Conservation (phyloP, 1,284 basidiomycete genomes). For the Rhodotorula sp. region DNA sequence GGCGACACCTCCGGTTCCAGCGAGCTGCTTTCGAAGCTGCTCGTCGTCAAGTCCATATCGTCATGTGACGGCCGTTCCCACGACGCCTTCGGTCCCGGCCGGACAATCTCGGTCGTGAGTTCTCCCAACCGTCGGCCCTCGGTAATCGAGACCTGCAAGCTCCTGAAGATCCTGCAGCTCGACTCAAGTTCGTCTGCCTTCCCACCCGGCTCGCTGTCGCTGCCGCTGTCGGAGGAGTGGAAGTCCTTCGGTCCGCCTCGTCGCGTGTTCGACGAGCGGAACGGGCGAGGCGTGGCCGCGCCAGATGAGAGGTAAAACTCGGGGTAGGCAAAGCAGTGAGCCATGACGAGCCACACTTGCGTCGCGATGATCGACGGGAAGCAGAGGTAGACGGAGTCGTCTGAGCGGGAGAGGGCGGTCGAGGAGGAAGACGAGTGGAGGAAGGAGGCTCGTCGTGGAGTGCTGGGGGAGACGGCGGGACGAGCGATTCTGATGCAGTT, state of each 20-base stretch:
- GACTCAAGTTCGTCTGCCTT: slow-evolving; percentile 11
- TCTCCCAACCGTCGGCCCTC: slow-evolving; percentile 37
- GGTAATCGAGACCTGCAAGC: slow-evolving; percentile 28
- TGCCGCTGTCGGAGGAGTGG: slow-evolving; percentile 4
- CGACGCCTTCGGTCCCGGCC: slow-evolving; percentile 10
- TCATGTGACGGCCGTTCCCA: slow-evolving; percentile 16
- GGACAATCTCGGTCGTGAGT: slow-evolving; percentile 22
- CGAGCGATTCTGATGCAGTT: slow-evolving; percentile 37
- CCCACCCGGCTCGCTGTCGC: neutral
- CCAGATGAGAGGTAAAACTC: slow-evolving; percentile 24
- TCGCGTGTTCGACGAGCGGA: neutral
- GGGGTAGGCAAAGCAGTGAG: slow-evolving; percentile 39
- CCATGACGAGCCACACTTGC: slow-evolving; percentile 40
- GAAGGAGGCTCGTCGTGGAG: slow-evolving; percentile 8
- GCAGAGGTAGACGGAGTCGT: slow-evolving; percentile 27
- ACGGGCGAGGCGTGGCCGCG: slow-evolving; percentile 14
- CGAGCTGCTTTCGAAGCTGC: slow-evolving; percentile 5
- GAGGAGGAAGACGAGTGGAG: neutral
- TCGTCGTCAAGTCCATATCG: slow-evolving; percentile 4
- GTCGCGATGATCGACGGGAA: slow-evolving; percentile 41
- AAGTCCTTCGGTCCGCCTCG: neutral
- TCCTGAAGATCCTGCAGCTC: slow-evolving; percentile 34
- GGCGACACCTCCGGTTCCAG: neutral
- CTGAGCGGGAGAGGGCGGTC: neutral
- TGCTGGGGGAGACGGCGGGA: neutral